phyloP scores from a whole-genome alignment of 495 filamentous ascomycete species.

The Mytilinidion resinicola region DNA sequence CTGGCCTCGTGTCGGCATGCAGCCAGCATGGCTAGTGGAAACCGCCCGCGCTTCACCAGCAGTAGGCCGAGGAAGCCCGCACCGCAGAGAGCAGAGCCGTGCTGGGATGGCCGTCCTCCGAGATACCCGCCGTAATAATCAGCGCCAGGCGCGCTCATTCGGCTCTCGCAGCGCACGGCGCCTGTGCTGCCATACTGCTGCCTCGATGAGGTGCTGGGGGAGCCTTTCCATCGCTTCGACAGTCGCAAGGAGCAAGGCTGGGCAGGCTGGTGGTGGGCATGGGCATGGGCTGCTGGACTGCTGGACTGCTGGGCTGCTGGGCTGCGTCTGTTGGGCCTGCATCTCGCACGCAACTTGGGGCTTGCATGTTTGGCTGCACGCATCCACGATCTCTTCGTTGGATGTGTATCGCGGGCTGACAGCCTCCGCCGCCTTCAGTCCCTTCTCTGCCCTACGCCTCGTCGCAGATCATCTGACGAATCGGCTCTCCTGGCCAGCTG shows the following conservation, averaged over 20 bases:
- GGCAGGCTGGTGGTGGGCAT: neutral
- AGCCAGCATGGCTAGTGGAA: constrained; percentile 19
- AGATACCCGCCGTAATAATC: constrained; percentile 2
- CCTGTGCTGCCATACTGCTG: neutral
- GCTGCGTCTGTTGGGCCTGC: neutral
- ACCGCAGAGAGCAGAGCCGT: neutral
- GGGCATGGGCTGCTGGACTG: neutral
- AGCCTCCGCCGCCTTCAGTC: neutral
- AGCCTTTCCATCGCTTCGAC: neutral
- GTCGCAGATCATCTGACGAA: neutral
- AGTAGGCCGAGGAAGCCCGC: neutral
- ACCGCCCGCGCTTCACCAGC: constrained; percentile 18
- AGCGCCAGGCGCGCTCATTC: neutral
- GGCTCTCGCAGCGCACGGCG: neutral
- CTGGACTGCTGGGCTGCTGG: neutral
- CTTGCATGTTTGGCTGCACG: neutral
- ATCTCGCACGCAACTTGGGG: neutral
- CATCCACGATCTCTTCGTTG: neutral
- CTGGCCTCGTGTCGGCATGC: constrained; percentile 16
- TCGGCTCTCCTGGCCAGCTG: neutral
- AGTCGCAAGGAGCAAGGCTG: neutral
- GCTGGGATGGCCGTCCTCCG: neutral
- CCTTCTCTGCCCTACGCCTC: neutral
- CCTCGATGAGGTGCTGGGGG: neutral
- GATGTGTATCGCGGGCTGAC: neutral